phyloP scores from a whole-genome alignment of 164 flowering plant species.

The Stephania japonica region DNA sequence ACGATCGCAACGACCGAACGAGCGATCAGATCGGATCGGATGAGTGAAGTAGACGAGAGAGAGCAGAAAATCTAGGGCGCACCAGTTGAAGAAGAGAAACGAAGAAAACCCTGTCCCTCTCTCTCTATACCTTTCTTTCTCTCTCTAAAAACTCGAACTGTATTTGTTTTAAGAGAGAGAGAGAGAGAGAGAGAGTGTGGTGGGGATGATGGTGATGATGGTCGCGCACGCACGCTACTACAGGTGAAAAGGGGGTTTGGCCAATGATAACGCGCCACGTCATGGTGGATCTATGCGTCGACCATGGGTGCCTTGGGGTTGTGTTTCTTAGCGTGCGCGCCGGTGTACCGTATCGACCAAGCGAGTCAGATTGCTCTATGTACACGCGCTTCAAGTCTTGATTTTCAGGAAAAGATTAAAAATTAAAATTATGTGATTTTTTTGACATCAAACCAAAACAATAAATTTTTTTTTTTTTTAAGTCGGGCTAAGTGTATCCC shows the following conservation, averaged over 20 bases:
- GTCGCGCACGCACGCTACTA: not conserved
- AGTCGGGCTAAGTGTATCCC: no score
- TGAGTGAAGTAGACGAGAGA: not conserved
- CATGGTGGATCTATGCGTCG: not conserved
- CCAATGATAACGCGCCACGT: not conserved
- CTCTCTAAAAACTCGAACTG: no score
- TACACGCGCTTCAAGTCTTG: no score
- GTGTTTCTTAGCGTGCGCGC: not conserved
- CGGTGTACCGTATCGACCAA: not conserved
- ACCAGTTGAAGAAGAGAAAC: conserved; percentile 2
- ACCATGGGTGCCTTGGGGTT: not conserved
- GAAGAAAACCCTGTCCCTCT: not conserved
- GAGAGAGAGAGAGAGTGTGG: not conserved
- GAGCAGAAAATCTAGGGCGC: conserved; percentile 18
- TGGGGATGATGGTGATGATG: not conserved
- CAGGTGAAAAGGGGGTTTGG: not conserved
- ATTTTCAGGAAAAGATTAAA: no score
- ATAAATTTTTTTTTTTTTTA: no score
- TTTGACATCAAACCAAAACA: no score
- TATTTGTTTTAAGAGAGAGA: no score
- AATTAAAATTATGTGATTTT: no score
- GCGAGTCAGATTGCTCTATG: no score
- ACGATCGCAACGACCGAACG: conserved; percentile 7
- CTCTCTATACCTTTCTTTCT: no score
- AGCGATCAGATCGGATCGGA: conserved; percentile 10